Percentiles rank a stretch among this genome's conserved stretches.
phyloP scores from a whole-genome alignment of 1,284 basidiomycete species.

The Marasmius fiardii region DNA sequence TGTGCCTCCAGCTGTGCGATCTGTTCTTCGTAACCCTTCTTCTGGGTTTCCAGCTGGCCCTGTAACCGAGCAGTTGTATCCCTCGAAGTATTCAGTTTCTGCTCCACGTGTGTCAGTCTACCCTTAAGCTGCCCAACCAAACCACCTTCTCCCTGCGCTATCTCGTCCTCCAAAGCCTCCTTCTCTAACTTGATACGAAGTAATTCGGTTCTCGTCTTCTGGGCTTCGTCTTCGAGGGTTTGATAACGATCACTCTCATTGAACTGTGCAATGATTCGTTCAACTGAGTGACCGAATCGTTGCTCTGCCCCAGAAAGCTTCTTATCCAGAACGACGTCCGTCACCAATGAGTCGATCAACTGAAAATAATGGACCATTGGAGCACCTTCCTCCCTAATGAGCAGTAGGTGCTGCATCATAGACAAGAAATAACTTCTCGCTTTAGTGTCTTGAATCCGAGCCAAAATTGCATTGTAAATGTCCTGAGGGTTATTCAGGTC shows the following conservation, averaged over 20 bases:
- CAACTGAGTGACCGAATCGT: conserved; percentile 87
- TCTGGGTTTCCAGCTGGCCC: conserved; percentile 79
- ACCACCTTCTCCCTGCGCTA: conserved; percentile 80
- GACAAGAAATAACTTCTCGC: conserved; percentile 89
- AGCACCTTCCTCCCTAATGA: conserved; percentile 88
- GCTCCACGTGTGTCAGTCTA: conserved; percentile 72
- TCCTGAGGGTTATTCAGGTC: conserved; percentile 84
- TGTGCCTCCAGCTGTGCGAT: conserved; percentile 89
- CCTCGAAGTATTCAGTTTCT: conserved; percentile 77
- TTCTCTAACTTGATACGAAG: conserved; percentile 68
- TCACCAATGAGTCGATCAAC: conserved; percentile 90
- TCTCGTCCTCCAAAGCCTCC: conserved; percentile 75
- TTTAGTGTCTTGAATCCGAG: conserved; percentile 72
- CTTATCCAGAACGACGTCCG: conserved; percentile 92
- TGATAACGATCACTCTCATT: conserved; percentile 89
- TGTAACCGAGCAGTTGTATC: conserved; percentile 76
- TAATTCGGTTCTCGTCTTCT: conserved; percentile 63
- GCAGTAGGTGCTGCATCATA: conserved; percentile 88
- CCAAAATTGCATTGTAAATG: conserved; percentile 80
- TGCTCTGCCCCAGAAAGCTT: conserved; percentile 83
- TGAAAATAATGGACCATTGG: conserved; percentile 87
- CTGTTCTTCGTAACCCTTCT: conserved; percentile 80
- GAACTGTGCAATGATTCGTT: conserved; percentile 86
- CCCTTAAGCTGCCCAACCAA: conserved; percentile 81
- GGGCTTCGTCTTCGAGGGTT: conserved; percentile 75